Evolutionary conservation across 176 grass and related monocot genomes (phyloP).

Genomic region (Cymbopogon citratus): DNA sequence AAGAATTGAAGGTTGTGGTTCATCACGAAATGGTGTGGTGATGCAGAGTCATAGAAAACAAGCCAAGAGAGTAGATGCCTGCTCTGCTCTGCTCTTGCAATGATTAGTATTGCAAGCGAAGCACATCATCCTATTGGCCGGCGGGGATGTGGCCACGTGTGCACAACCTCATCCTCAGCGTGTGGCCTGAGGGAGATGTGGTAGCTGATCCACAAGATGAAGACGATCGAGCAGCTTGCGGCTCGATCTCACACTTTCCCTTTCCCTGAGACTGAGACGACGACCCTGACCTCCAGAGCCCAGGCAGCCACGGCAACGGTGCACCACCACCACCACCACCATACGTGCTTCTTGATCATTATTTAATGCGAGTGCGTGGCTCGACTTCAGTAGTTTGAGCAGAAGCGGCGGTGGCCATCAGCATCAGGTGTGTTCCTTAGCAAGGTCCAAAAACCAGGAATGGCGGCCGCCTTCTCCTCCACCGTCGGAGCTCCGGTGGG

Average conservation of each 20-base stretch:
- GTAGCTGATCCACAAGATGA: slow-evolving; percentile 55
- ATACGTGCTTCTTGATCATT: neutral
- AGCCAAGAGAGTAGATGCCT: slow-evolving; percentile 25
- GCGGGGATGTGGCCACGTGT: slow-evolving; percentile 38
- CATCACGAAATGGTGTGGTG: slow-evolving; percentile 7
- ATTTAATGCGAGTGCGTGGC: slow-evolving; percentile 27
- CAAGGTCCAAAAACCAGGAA: slow-evolving; percentile 2
- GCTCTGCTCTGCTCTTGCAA: neutral
- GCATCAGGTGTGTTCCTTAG: neutral
- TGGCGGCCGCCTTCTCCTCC: slow-evolving; percentile 76
- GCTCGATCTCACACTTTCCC: neutral
- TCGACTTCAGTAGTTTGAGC: slow-evolving; percentile 35
- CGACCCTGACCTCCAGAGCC: neutral
- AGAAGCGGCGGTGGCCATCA: neutral
- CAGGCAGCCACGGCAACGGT: neutral
- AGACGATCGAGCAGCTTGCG: neutral
- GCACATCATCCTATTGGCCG: slow-evolving; percentile 28
- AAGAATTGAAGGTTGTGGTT: neutral
- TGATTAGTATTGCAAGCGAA: neutral
- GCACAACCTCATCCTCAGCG: slow-evolving; percentile 57
- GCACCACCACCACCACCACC: neutral
- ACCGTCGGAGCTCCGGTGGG: slow-evolving; percentile 72
- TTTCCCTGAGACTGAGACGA: too few relatives aligned
- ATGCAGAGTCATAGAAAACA: neutral
- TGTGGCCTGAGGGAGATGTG: slow-evolving; percentile 46